Evolutionary conservation across 768 basidiomycete species (phyloP), one percentile per base, ranked within the genome.

Genomic region (Astraeus odoratus): DNA sequence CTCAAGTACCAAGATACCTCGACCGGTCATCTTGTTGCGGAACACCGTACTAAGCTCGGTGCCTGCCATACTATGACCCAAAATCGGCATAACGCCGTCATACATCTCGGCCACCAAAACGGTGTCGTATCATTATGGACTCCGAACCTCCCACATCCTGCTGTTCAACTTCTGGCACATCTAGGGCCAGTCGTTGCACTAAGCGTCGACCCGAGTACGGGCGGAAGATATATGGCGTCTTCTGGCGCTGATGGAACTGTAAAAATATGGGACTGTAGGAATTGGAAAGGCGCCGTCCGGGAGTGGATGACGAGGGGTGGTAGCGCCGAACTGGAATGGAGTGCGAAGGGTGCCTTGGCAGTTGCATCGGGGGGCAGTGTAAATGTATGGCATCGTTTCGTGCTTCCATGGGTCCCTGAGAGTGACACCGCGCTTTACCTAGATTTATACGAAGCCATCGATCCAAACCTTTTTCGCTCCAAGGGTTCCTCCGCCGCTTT

Each of bases 1-100:
- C 72, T 98, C 0, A 94, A 94, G 68, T 99, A 97, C 67, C 92
- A 95, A 68, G 96, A 99, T 59, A 94, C 90, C 0, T 92, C 95
- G 4, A 98, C 92, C 0, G 96, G 96, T 10, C 74, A 81, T 44
- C 73, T 96, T 30, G 71, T 98, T 26, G 79, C 81, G 29, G 83
- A 90, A 59, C 90, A 95, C 63, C 82, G 90, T 18, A 95, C 93
- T 8, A 91, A 89, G 58, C 75, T 95, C 20, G 94, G 96, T 3
- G 76, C 84, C 8, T 91, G 87, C 55, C 74, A 69, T 26, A 77
- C 86, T 30, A 88, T 99, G 81, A 71, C 88, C 0, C 93, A 97
- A 71, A 97, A 96, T 59, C 63, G 71, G 13, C 93, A 97, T 67
- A 94, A 86, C 63, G 96, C 92, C 10, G 90, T 98, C 50, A 84